phyloP scores from a whole-genome alignment of 2,329 filamentous ascomycete genomes.

The Catunica adiposa region DNA sequence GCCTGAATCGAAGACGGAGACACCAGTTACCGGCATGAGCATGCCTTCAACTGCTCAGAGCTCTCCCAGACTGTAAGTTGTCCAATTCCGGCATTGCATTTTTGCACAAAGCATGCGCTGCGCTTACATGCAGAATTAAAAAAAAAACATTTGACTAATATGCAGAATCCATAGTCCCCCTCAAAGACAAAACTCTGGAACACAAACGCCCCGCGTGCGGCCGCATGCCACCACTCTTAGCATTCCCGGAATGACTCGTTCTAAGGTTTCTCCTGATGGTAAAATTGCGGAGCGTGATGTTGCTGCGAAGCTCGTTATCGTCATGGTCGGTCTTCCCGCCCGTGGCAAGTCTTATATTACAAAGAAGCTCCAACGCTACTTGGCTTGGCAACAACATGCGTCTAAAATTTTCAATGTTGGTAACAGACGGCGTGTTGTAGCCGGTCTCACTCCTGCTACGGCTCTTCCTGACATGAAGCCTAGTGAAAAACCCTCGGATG shows the following conservation, averaged over 20 bases:
- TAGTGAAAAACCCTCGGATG: conserved; percentile 32
- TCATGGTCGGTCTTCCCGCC: conserved; percentile 94
- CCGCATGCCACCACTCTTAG: conserved; percentile 87
- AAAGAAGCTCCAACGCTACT: conserved; percentile 87
- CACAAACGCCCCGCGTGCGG: conserved; percentile 59
- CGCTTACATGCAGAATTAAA: neutral
- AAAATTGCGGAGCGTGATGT: conserved; percentile 88
- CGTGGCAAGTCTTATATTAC: conserved; percentile 97
- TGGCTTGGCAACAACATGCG: conserved; percentile 95
- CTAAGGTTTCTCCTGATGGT: conserved; percentile 87
- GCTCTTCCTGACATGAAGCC: conserved; percentile 17
- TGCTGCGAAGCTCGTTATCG: conserved; percentile 87
- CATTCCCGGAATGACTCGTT: conserved; percentile 90
- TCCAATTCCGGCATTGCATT: neutral
- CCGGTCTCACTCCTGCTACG: conserved; percentile 32
- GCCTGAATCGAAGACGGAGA: conserved; percentile 22
- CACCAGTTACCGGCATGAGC: conserved; percentile 39
- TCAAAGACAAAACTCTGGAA: conserved; percentile 55
- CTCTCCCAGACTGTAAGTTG: conserved; percentile 42
- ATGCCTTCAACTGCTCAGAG: conserved; percentile 41
- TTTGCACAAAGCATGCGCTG: conserved; percentile 3
- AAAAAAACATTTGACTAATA: neutral
- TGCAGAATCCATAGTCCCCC: conserved; percentile 36
- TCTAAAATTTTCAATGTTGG: conserved; percentile 96
- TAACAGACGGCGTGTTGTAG: conserved; percentile 68